Base-by-base conservation (phyloP, 176 grass and related monocot species). In the Avena insularis region DNA sequence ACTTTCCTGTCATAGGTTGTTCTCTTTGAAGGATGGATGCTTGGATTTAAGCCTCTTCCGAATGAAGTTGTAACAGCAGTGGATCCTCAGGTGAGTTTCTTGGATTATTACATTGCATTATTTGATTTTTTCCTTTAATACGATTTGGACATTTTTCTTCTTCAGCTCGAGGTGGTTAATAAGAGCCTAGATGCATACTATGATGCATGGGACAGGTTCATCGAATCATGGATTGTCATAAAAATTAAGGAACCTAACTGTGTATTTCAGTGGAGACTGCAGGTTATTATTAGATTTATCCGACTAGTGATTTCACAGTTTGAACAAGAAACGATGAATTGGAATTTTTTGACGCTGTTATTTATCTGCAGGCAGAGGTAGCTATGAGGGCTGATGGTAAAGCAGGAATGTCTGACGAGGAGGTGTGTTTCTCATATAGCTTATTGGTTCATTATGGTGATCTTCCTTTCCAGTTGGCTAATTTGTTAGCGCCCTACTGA, bases 1-100 rank as follows among this genome's bases (percentile, higher is more conserved):
- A 57, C 15, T 91, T 67, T 75, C 31, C 46, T 91, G 43, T 61
- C 83, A 40, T 87, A 99, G 97, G 92, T 96, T 86, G 84, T 99
- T 86, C 87, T 99, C 9, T 99, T 99, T 89, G 97, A 99, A 90
- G 97, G 97, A 78, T 97, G 97, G 97, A 99, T 99, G 97, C 97
- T 99, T 90, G 97, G 97, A 75, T 99, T 99, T 86, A 99, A 93
- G 87, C 94, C 92, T 84, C 94, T 94, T 93, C 89, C 91, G 49
- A 93, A 92, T 88, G 97, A 96, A 85, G 91, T 80, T 89, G 97
- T 94, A 38, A 93, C 94, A 90, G 89, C 83, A 75, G 85, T 99
- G 81, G 91, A 99, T 80, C 94, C 92, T 70, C 94, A 96, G 86
- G 97, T 66, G 48, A 89, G 71, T 89, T 86, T 46, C 7, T 54